Conservation (phyloP, 2,329 filamentous ascomycete species). For the Neonectria neomacrospora region DNA sequence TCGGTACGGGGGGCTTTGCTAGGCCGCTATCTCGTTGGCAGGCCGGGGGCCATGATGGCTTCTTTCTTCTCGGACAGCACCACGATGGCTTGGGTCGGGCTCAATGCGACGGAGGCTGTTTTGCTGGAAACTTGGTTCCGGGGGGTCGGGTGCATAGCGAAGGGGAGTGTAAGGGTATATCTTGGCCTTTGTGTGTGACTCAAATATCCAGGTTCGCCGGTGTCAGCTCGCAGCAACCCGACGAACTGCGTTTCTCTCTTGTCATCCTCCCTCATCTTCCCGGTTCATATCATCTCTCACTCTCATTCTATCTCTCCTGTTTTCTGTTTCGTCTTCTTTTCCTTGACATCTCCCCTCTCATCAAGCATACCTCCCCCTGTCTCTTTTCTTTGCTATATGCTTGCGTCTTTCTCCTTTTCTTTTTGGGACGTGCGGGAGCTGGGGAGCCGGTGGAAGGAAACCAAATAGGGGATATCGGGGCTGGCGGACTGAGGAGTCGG, state of each 20-base stretch:
- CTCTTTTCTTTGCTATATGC: slow-evolving; percentile 34
- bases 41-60: slow-evolving; percentile 18
- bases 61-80: slow-evolving; percentile 18
- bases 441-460: slow-evolving; percentile 43
- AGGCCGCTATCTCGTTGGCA: slow-evolving; percentile 37
- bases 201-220: slow-evolving; percentile 46
- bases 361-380: slow-evolving; percentile 27
- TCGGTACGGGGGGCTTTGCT: slow-evolving; percentile 48
- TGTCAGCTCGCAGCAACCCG: slow-evolving; percentile 40
- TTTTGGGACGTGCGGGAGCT: slow-evolving; percentile 43
- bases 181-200: slow-evolving; percentile 53
- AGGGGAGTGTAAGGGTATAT: slow-evolving; percentile 56
- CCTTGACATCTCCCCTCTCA: slow-evolving; percentile 10
- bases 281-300: slow-evolving; percentile 29
- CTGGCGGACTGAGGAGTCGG: slow-evolving; percentile 44
- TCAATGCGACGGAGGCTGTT: slow-evolving; percentile 45
- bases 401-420: slow-evolving; percentile 31
- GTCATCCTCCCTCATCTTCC: slow-evolving; percentile 32
- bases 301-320: slow-evolving; percentile 26
- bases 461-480: slow-evolving; percentile 25
- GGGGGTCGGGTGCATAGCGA: slow-evolving; percentile 57
- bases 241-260: slow-evolving; percentile 43
- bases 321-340: slow-evolving; percentile 17
- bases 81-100: slow-evolving; percentile 20
- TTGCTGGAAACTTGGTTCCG: slow-evolving; percentile 57